Conservation (phyloP, 805 yeast genomes). For the Yarrowia sp. region DNA sequence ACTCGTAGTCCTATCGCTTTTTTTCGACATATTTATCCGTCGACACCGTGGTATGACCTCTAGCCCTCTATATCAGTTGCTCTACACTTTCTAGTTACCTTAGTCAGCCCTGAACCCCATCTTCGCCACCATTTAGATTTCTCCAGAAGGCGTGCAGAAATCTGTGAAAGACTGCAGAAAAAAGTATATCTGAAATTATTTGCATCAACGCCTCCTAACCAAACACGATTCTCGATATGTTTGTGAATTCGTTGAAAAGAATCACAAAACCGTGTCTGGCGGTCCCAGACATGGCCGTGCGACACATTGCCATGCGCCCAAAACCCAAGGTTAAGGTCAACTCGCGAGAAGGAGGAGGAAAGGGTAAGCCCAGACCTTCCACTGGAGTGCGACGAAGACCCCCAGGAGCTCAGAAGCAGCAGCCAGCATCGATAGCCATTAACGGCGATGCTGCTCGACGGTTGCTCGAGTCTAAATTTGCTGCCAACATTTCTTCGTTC, state of each 20-base stretch:
- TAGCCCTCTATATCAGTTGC: no score
- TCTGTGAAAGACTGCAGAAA: neutral
- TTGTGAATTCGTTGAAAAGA: neutral
- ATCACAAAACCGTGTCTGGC: conserved; percentile 1
- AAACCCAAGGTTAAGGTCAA: conserved; percentile 20
- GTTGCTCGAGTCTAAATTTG: conserved; percentile 18
- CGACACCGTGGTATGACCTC: no score
- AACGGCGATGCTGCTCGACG: conserved; percentile 7
- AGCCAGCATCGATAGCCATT: conserved; percentile 22
- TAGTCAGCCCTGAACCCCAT: no score
- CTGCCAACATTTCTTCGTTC: conserved; percentile 54
- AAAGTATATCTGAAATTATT: conserved; percentile 18
- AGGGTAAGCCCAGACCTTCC: conserved; percentile 15
- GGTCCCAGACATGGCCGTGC: conserved; percentile 1
- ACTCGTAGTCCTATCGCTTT: no score
- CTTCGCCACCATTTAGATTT: neutral
- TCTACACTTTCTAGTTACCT: no score
- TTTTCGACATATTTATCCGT: no score
- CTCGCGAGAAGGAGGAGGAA: conserved; percentile 8
- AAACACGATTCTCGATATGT: neutral
- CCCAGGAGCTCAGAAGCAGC: conserved; percentile 20
- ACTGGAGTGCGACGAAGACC: conserved; percentile 8
- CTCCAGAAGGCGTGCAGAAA: neutral
- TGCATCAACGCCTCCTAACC: neutral
- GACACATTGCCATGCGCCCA: conserved; percentile 23